A percentile compares a stretch with the other conserved stretches of the same genome.
Evolutionary conservation across 208 protist species (phyloP).

Genomic region (Crithidia acanthocephali): DNA sequence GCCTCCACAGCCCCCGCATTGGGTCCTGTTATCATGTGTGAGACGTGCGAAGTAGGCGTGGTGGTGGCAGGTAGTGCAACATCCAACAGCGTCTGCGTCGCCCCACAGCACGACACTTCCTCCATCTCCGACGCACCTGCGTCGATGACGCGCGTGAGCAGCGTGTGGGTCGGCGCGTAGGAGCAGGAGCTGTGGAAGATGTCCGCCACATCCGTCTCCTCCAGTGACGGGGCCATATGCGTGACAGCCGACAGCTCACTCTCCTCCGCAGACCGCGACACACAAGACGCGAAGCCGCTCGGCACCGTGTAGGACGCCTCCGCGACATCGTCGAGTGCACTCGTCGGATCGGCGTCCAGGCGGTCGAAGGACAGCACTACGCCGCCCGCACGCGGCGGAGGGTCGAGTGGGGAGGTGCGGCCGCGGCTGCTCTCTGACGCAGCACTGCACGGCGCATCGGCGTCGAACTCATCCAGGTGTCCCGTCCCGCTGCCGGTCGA

Average conservation of each 20-base stretch:
- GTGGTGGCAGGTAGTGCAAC: neutral
- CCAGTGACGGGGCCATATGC: neutral
- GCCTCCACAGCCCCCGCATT: neutral
- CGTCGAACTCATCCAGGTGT: neutral
- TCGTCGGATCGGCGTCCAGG: neutral
- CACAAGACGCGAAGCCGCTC: neutral
- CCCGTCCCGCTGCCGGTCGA: neutral
- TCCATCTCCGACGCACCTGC: neutral
- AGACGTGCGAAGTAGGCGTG: neutral
- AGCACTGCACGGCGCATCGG: neutral
- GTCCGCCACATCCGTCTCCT: conserved; percentile 11
- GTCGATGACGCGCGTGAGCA: neutral
- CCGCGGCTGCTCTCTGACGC: neutral
- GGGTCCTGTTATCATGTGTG: too few species aligned
- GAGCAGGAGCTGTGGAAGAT: conserved; percentile 2
- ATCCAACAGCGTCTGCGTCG: neutral
- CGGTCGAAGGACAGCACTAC: neutral
- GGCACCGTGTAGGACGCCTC: conserved; percentile 1
- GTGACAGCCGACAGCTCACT: neutral
- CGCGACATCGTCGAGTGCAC: neutral
- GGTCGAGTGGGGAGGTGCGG: conserved; percentile 6
- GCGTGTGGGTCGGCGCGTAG: neutral
- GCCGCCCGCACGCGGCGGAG: neutral
- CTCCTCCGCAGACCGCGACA: neutral
- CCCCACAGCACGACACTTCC: neutral